These are phyloP conservation scores for Amanita molliuscula DNA, from an alignment of 768 basidiomycete species.

Conservation along the genomic window DNA sequence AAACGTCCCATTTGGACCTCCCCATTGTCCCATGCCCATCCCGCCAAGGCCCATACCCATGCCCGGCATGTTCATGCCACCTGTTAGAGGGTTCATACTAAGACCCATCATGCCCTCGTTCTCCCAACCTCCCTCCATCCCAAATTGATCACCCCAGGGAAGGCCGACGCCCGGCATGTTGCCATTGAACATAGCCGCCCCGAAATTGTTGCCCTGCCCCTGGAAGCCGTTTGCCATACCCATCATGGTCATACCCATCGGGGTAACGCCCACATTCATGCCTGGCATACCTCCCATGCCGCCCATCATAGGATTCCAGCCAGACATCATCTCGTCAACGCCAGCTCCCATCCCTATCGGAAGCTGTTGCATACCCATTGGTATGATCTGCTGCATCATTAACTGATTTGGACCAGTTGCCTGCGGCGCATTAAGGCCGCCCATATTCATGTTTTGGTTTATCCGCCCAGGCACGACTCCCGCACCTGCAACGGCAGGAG, in stretches of 20 bases:
- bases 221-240: conserved; percentile 14
- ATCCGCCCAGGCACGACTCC: conserved; percentile 10
- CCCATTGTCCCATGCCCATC: conserved; percentile 31
- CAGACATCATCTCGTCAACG: conserved; percentile 26
- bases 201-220: conserved; percentile 12
- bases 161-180: conserved; percentile 23
- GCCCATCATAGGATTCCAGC: conserved; percentile 25
- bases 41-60: conserved; percentile 35
- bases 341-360: conserved; percentile 7
- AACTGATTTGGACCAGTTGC: conserved; percentile 15
- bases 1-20: conserved; percentile 14
- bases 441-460: conserved; percentile 6
- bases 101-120: conserved; percentile 25
- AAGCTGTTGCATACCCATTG: conserved; percentile 21
- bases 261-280: conserved; percentile 18
- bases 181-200: conserved; percentile 17
- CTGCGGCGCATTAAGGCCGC: conserved; percentile 2
- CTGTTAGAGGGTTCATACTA: conserved; percentile 24
- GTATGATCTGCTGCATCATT: conserved; percentile 31
- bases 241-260: conserved; percentile 19
- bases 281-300: conserved; percentile 25
- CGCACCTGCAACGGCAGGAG: conserved; percentile 6
- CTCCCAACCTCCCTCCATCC: conserved; percentile 21
- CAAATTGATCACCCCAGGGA: conserved; percentile 25
- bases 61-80: conserved; percentile 32